Evolutionary conservation across 2,329 filamentous ascomycete species (phyloP).

Genomic region (Stromatinia cepivora): DNA sequence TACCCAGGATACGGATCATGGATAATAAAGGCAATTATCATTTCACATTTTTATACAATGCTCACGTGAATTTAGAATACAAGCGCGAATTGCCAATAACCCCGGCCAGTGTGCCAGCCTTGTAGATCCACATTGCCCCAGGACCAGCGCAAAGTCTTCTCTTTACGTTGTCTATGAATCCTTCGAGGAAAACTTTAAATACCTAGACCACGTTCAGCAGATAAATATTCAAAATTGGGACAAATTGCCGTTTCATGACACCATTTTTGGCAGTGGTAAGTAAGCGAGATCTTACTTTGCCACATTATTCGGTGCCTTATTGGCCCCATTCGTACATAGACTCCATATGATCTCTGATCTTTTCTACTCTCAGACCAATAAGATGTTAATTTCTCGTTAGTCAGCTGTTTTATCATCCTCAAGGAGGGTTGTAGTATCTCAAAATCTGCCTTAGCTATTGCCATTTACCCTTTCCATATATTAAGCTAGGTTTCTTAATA

Average conservation of each 20-base stretch:
- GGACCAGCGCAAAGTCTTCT: not conserved
- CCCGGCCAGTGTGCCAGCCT: not conserved
- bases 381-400: not conserved
- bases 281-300: conserved; percentile 12
- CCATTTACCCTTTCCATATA: not conserved
- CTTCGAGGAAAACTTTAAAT: not conserved
- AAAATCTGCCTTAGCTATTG: not conserved
- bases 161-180: not conserved
- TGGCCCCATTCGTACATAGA: conserved; percentile 3
- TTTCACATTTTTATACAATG: conserved; percentile 3
- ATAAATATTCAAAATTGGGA: not conserved
- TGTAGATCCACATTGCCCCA: not conserved
- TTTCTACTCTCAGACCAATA: conserved; percentile 1
- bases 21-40: not conserved
- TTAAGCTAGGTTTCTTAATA: not conserved
- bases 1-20: conserved; percentile 20
- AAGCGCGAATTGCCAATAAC: not conserved
- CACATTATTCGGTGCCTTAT: conserved; percentile 1
- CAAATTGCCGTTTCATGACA: not conserved
- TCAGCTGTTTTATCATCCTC: not conserved
- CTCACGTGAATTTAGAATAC: not conserved
- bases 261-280: conserved; percentile 7
- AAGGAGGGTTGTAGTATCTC: not conserved
- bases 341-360: not conserved
- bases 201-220: not conserved